These are phyloP conservation scores for Lactarius sanguifluus DNA, from an alignment of 768 basidiomycete species.

Conservation along the genomic window DNA sequence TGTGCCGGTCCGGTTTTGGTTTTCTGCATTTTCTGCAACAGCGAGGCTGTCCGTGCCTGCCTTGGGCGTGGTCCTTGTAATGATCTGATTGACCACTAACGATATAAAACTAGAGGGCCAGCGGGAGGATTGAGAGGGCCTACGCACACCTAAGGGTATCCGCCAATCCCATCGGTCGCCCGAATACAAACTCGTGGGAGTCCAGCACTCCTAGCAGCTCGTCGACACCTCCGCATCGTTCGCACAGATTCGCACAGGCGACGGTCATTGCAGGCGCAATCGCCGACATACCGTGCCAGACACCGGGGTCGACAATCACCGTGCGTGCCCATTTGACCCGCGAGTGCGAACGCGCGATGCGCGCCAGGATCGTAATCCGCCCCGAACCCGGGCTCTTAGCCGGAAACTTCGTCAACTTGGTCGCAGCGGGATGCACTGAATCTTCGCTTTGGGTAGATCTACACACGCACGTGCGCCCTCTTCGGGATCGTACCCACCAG, in stretches of 20 bases:
- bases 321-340: slow-evolving; percentile 20
- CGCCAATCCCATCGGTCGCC: slow-evolving; percentile 35
- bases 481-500: slow-evolving; percentile 89
- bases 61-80: neutral
- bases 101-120: neutral
- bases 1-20: too few species aligned
- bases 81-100: neutral
- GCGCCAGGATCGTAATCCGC: slow-evolving; percentile 86
- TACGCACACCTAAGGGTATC: neutral
- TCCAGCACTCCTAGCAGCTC: slow-evolving; percentile 44
- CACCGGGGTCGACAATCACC: too few species aligned
- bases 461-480: slow-evolving; percentile 93
- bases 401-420: neutral
- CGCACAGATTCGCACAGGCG: neutral
- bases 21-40: neutral
- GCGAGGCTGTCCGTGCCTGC: neutral
- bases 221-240: neutral
- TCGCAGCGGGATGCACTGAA: slow-evolving; percentile 40
- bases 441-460: slow-evolving; percentile 78
- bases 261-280: neutral
- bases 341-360: slow-evolving; percentile 46
- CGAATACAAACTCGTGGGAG: slow-evolving; percentile 65
- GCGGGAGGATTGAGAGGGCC: neutral
- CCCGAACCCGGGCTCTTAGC: slow-evolving; percentile 68
- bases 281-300: neutral